Evolutionary conservation across 495 filamentous ascomycete genomes (phyloP).

Genomic region (Talaromyces borbonicus): DNA sequence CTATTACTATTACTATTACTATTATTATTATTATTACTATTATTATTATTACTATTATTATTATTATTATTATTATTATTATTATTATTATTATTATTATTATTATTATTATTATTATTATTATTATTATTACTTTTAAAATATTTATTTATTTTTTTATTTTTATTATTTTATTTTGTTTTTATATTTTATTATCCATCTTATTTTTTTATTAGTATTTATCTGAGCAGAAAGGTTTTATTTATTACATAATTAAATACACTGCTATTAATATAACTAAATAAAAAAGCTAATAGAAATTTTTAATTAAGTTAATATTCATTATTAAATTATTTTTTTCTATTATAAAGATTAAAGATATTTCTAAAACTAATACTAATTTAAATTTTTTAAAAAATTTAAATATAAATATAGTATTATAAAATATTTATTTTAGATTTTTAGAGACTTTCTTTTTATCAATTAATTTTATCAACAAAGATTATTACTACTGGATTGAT

Average conservation of each 20-base stretch:
- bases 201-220: background rate
- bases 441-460: too few species aligned
- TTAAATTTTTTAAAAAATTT: background rate
- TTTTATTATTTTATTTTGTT: background rate
- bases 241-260: background rate
- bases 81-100: slow-evolving; percentile 9
- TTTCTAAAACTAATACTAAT: background rate
- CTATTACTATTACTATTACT: too few species aligned
- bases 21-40: too few species aligned
- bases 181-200: slow-evolving; percentile 4
- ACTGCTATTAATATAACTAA: background rate
- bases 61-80: slow-evolving; percentile 11
- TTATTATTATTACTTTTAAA: slow-evolving; percentile 11
- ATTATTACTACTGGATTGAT: background rate
- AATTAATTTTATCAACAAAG: background rate
- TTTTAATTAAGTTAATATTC: too few species aligned
- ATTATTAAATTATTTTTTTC: background rate
- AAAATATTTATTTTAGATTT: background rate
- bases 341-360: background rate
- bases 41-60: slow-evolving; percentile 10
- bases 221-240: background rate
- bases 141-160: slow-evolving; percentile 8
- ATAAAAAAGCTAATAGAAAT: background rate
- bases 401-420: background rate
- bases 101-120: slow-evolving; percentile 7